phyloP scores from a whole-genome alignment of 1,139 yeast species.

The Kodamaea sp. region DNA sequence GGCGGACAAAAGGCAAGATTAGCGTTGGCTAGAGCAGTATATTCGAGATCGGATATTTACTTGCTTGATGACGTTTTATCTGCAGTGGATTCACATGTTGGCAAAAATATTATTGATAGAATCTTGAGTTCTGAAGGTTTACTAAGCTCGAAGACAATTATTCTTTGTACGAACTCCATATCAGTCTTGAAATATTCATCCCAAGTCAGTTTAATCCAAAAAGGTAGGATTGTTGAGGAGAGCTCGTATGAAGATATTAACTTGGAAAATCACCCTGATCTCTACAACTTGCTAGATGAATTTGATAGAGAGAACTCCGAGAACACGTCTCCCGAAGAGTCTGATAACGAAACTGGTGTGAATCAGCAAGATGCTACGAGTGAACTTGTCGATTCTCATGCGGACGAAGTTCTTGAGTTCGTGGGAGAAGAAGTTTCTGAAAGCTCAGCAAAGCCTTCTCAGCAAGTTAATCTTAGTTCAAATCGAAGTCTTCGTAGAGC shows the following conservation, averaged over 20 bases:
- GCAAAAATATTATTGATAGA: slow-evolving; percentile 45
- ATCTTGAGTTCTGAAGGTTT: slow-evolving; percentile 33
- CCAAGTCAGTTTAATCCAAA: slow-evolving; percentile 28
- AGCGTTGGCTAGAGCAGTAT: slow-evolving; percentile 92
- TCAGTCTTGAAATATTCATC: slow-evolving; percentile 35
- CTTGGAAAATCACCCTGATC: slow-evolving; percentile 22
- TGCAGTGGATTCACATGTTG: slow-evolving; percentile 95
- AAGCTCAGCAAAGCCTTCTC: background rate
- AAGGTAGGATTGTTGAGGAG: slow-evolving; percentile 29
- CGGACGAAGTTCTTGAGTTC: slow-evolving; percentile 2
- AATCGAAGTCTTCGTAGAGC: slow-evolving; percentile 20
- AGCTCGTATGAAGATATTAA: slow-evolving; percentile 16
- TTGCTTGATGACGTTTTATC: slow-evolving; percentile 87
- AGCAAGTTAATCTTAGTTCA: background rate
- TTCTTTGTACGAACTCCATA: slow-evolving; percentile 42
- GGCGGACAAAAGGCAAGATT: slow-evolving; percentile 98
- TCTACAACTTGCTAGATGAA: slow-evolving; percentile 25
- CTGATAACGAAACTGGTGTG: background rate
- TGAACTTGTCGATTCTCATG: background rate
- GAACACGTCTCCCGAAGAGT: background rate
- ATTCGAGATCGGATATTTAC: slow-evolving; percentile 90
- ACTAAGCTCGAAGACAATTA: slow-evolving; percentile 32
- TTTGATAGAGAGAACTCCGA: slow-evolving; percentile 18
- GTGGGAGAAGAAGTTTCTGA: background rate
- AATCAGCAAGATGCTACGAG: background rate